phyloP scores from a whole-genome alignment of 2,329 filamentous ascomycete genomes.

The Phaeosphaeria sp. region DNA sequence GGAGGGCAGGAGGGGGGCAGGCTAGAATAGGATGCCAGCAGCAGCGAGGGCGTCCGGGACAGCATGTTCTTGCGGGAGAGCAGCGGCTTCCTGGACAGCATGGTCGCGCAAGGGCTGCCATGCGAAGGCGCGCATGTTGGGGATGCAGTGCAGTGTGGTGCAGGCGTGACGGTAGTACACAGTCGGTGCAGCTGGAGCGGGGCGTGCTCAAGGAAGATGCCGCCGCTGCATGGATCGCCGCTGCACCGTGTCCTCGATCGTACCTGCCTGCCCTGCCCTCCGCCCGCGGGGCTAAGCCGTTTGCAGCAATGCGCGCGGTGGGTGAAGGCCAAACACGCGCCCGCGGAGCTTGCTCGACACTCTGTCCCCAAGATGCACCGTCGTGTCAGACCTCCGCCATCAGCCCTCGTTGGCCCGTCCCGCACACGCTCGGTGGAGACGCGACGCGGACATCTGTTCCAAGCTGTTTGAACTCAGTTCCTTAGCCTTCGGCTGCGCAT shows the following conservation, averaged over 20 bases:
- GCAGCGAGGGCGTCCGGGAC: too few species aligned
- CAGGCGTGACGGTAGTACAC: too few species aligned
- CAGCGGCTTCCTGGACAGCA: slow-evolving; percentile 45
- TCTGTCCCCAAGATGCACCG: slow-evolving; percentile 9
- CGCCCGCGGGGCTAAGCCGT: neutral
- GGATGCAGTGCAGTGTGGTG: slow-evolving; percentile 8
- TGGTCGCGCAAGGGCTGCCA: slow-evolving; percentile 32
- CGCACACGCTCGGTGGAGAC: slow-evolving; percentile 7
- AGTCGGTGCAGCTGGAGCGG: slow-evolving; percentile 7
- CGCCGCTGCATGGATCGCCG: neutral
- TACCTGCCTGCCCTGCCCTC: too few species aligned
- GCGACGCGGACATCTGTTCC: slow-evolving; percentile 2
- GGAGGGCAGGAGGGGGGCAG: too few species aligned
- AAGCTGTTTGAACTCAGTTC: slow-evolving; percentile 26
- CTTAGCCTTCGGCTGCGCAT: slow-evolving; percentile 29
- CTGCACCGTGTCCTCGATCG: slow-evolving; percentile 1
- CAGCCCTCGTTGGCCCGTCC: slow-evolving; percentile 7
- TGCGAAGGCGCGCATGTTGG: slow-evolving; percentile 31
- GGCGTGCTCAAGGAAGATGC: slow-evolving; percentile 1
- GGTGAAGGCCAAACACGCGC: neutral
- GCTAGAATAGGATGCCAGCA: too few species aligned
- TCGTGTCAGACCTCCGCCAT: slow-evolving; percentile 18
- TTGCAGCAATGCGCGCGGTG: neutral
- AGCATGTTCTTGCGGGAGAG: too few species aligned
- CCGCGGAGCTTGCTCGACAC: neutral